phyloP scores from a whole-genome alignment of 2,329 filamentous ascomycete species.

The Fusarium ramigenum region DNA sequence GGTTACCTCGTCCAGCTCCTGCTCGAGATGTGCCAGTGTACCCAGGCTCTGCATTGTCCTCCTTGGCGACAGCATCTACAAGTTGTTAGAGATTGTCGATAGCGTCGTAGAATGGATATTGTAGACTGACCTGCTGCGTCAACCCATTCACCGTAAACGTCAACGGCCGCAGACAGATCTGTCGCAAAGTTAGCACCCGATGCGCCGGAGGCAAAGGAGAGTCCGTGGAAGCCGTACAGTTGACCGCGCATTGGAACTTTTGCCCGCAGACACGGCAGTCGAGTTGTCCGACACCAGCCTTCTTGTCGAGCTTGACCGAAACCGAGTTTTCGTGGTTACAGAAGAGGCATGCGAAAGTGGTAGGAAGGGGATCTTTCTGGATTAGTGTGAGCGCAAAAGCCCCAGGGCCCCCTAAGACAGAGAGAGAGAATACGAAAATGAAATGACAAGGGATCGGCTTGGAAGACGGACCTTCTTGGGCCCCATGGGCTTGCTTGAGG shows the following conservation, averaged over 20 bases:
- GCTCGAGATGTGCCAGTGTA: slow-evolving; percentile 44
- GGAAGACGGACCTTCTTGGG: slow-evolving; percentile 75
- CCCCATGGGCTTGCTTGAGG: slow-evolving; percentile 82
- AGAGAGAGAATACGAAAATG: neutral
- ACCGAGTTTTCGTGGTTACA: slow-evolving; percentile 98
- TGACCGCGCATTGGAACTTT: slow-evolving; percentile 90
- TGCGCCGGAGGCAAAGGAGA: slow-evolving; percentile 8
- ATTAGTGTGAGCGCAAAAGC: slow-evolving; percentile 23
- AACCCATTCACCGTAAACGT: slow-evolving; percentile 98
- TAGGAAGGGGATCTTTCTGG: slow-evolving; percentile 76
- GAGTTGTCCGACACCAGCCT: slow-evolving; percentile 83
- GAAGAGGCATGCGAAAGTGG: slow-evolving; percentile 95
- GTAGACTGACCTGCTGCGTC: slow-evolving; percentile 73
- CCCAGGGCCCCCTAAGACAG: neutral
- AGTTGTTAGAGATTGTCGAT: slow-evolving; percentile 21
- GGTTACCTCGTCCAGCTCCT: slow-evolving; percentile 40
- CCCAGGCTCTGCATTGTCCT: slow-evolving; percentile 46
- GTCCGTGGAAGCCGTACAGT: slow-evolving; percentile 68
- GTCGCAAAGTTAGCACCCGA: slow-evolving; percentile 22
- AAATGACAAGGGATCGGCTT: slow-evolving; percentile 4
- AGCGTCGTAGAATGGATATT: neutral
- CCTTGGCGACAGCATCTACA: slow-evolving; percentile 62
- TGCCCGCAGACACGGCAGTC: slow-evolving; percentile 95
- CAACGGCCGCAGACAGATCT: slow-evolving; percentile 91
- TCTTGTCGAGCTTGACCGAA: slow-evolving; percentile 92